These are phyloP conservation scores for Magnusiomyces magnusii DNA, from an alignment of 1,139 yeast species.

Conservation along the genomic window DNA sequence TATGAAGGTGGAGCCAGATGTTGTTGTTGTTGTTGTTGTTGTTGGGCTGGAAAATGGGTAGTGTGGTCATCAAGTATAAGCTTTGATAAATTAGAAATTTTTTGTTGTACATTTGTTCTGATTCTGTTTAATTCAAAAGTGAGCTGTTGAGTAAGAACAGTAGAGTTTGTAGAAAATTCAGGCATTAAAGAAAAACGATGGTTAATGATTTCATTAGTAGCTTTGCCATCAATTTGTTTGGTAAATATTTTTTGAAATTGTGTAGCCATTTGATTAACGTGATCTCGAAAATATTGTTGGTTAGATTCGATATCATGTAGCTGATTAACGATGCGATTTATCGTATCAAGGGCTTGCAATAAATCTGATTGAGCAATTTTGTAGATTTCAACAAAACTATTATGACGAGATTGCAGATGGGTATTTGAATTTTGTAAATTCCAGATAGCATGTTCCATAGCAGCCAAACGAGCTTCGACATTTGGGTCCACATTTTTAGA, in stretches of 20 bases:
- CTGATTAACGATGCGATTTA: constrained; percentile 9
- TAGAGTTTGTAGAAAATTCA: constrained; percentile 12
- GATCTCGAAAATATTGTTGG: constrained; percentile 21
- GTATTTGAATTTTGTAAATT: constrained; percentile 12
- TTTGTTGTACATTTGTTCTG: constrained; percentile 16
- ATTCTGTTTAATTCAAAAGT: constrained; percentile 12
- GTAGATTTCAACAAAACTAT: constrained; percentile 11
- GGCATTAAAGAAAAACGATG: constrained; percentile 15
- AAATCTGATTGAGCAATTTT: constrained; percentile 12
- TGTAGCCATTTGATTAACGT: constrained; percentile 17
- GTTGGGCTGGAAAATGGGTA: constrained; percentile 8
- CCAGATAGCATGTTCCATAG: constrained; percentile 21
- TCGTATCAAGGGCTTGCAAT: constrained; percentile 10
- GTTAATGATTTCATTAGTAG: neutral
- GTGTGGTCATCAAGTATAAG: neutral
- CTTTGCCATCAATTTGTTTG: neutral
- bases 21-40: constrained; percentile 9
- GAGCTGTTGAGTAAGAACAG: neutral
- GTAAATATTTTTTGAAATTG: constrained; percentile 8
- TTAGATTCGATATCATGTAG: neutral
- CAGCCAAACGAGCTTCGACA: constrained; percentile 18
- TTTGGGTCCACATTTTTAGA: constrained; percentile 12
- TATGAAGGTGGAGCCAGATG: constrained; percentile 6
- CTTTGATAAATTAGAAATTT: constrained; percentile 8
- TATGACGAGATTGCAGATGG: constrained; percentile 10